Percentiles rank a stretch among this genome's conserved stretches.
Conservation (phyloP, 352 stramenopile species). For the Phytophthora litchii region DNA sequence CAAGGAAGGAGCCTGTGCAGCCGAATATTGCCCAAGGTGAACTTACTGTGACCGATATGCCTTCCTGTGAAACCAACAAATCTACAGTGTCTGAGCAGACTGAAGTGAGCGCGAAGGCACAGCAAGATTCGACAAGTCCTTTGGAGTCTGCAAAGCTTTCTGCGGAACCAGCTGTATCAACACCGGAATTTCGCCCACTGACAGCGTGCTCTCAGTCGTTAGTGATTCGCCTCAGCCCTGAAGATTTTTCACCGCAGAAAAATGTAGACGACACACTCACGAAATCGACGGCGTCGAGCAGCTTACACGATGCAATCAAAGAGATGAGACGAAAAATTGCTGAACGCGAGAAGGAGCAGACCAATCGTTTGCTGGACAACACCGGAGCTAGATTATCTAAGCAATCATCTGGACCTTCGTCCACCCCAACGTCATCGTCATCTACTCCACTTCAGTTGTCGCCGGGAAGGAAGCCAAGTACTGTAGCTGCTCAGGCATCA, state of each 20-base stretch:
- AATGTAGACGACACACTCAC: slow-evolving; percentile 16
- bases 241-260: slow-evolving; percentile 51
- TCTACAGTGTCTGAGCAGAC: slow-evolving; percentile 8
- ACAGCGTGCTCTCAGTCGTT: slow-evolving; percentile 73
- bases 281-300: slow-evolving; percentile 11
- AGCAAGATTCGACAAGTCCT: not conserved
- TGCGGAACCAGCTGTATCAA: slow-evolving; percentile 10
- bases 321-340: slow-evolving; percentile 65
- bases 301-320: slow-evolving; percentile 47
- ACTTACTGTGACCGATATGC: not conserved
- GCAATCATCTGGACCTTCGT: slow-evolving; percentile 15
- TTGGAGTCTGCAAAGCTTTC: slow-evolving; percentile 5
- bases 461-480: slow-evolving; percentile 14
- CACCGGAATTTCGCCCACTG: slow-evolving; percentile 53
- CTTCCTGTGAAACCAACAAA: slow-evolving; percentile 14
- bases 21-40: not conserved
- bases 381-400: slow-evolving; percentile 19
- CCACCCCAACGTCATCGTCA: slow-evolving; percentile 24
- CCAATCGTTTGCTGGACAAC: slow-evolving; percentile 28
- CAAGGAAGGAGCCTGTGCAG: not conserved
- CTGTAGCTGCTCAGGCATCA: slow-evolving; percentile 3
- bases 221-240: slow-evolving; percentile 64
- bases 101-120: slow-evolving; percentile 7
- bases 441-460: slow-evolving; percentile 7
- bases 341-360: slow-evolving; percentile 48